Base-by-base conservation (phyloP, 2,329 filamentous ascomycete genomes). In the Claviceps fusiformis region DNA sequence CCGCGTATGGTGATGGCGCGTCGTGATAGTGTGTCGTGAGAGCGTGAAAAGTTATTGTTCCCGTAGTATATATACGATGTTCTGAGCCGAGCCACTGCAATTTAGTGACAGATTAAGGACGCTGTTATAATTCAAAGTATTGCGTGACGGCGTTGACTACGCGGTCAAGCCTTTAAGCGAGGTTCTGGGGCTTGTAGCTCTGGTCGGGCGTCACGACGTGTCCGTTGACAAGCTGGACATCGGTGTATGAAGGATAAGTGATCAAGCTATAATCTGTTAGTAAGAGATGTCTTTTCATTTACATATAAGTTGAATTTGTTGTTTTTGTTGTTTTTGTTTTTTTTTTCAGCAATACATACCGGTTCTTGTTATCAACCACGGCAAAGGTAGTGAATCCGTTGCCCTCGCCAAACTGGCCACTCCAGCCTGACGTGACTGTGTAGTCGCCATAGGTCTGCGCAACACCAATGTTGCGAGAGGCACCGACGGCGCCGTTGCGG, bases 381-480 rank as follows among this genome's bases (percentile, higher is more conserved):
- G 74, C 69, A 33, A 81, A 66, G 27, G 75, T 78, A 29, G 77
- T 80, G 70, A 80, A 81, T 59, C 76, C 78, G 0, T 43, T 19
- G 35, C 35, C 27, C 3, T 13, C 8, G 24, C 77, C 79, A 59
- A 81, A 81, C 62, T 79, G 73, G 63, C 71, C 77, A 64, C 73
- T 77, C 78, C 78, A 81, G 68, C 75, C 75, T 2, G 73, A 74
- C 52, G 74, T 76, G 62, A 81, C 61, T 58, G 71, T 75, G 70
- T 71, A 81, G 56, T 62, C 62, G 44, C 77, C 78, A 68, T 76
- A 81, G 52, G 59, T 68, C 56, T 64, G 59, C 48, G 72, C 69
- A 19, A 70, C 71, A 50, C 70, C 71, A 63, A 66, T 68, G 57
- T 68, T 67, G 56, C 67, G 62, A 55, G 70, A 68, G 59, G 68